These are phyloP conservation scores for Naganishia cerealis DNA, from an alignment of 1,284 basidiomycete species.

Conservation along the genomic window DNA sequence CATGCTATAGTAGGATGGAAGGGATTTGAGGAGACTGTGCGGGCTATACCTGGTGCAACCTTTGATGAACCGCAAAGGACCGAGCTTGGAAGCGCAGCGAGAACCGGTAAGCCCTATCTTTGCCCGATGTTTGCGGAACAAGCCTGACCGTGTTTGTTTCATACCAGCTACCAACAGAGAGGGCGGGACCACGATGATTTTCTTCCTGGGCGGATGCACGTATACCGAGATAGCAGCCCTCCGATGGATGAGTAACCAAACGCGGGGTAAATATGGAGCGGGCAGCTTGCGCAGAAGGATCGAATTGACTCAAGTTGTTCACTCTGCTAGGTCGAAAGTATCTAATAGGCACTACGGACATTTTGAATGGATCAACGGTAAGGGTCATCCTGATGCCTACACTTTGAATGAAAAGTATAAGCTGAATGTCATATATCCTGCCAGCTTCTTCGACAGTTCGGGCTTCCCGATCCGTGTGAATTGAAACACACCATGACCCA, in stretches of 20 bases:
- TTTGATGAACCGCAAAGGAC: slow-evolving; percentile 70
- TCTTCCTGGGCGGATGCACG: slow-evolving; percentile 98
- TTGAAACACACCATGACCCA: background rate
- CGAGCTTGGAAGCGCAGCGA: slow-evolving; percentile 22
- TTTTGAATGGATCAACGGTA: slow-evolving; percentile 66
- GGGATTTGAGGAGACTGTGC: slow-evolving; percentile 87
- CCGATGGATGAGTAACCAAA: slow-evolving; percentile 82
- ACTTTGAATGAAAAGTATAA: background rate
- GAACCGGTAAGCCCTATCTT: background rate
- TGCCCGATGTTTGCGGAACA: background rate
- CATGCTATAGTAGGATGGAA: slow-evolving; percentile 94
- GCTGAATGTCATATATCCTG: background rate
- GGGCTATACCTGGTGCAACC: slow-evolving; percentile 76
- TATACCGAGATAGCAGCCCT: slow-evolving; percentile 94
- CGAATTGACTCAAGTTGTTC: background rate
- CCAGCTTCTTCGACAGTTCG: slow-evolving; percentile 1
- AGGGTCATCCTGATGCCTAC: background rate
- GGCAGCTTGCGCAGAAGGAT: background rate
- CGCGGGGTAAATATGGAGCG: slow-evolving; percentile 61
- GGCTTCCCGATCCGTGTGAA: slow-evolving; percentile 3
- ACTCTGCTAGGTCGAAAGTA: slow-evolving; percentile 67
- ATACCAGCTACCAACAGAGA: slow-evolving; percentile 50
- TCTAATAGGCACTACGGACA: slow-evolving; percentile 82
- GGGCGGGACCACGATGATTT: slow-evolving; percentile 80
- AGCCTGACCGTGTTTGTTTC: slow-evolving; percentile 41